Conservation (phyloP, 1,284 basidiomycete species). For the Hypsizygus ulmarius region DNA sequence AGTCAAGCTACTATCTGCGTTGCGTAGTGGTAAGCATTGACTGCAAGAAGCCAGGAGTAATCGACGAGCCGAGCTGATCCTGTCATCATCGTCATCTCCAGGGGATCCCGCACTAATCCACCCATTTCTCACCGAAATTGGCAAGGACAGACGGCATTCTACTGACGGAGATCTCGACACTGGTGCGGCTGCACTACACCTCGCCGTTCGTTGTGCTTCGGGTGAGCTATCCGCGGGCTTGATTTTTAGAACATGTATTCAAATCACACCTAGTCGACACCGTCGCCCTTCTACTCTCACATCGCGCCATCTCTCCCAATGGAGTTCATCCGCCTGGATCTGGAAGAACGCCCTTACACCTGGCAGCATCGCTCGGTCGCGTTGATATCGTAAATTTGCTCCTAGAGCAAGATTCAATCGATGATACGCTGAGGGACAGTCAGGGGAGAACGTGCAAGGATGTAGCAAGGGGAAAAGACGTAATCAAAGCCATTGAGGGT, state of each 20-base stretch:
- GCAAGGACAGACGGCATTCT: conserved; percentile 56
- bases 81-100: conserved; percentile 17
- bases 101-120: conserved; percentile 80
- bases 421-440: conserved; percentile 77
- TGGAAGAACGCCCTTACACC: conserved; percentile 82
- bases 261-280: conserved; percentile 49
- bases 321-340: conserved; percentile 67
- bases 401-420: conserved; percentile 74
- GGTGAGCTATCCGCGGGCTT: conserved; percentile 44
- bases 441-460: conserved; percentile 75
- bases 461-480: conserved; percentile 70
- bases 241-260: background rate
- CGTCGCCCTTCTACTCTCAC: conserved; percentile 65
- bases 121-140: conserved; percentile 78
- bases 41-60: too few species aligned
- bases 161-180: conserved; percentile 48
- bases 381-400: conserved; percentile 75
- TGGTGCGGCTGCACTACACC: conserved; percentile 76
- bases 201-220: conserved; percentile 83
- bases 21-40: conserved; percentile 40
- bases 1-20: conserved; percentile 77
- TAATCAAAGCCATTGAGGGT: conserved; percentile 78
- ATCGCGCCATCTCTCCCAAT: conserved; percentile 78
- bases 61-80: background rate
- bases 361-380: conserved; percentile 81